Evolutionary conservation across 2,329 filamentous ascomycete genomes (phyloP).

Genomic region (Talaromyces sp.): DNA sequence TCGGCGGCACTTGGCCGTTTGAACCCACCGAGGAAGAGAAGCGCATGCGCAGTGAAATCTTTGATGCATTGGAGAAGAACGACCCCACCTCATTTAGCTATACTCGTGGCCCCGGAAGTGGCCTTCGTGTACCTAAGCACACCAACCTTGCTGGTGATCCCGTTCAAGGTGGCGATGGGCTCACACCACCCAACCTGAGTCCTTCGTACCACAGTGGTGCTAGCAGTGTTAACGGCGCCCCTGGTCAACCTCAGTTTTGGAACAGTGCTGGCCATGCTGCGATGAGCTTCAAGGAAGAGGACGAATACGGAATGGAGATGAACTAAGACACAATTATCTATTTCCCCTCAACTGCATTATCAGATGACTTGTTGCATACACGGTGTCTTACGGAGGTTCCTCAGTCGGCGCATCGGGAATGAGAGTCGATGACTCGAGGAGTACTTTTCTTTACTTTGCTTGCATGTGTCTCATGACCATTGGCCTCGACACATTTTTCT

Average conservation of each 20-base stretch:
- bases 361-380: slow-evolving; percentile 33
- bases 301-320: slow-evolving; percentile 85
- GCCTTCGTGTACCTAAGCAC: slow-evolving; percentile 87
- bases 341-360: slow-evolving; percentile 12
- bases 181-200: slow-evolving; percentile 67
- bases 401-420: slow-evolving; percentile 1
- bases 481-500: slow-evolving; percentile 8
- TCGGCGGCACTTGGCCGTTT: slow-evolving; percentile 77
- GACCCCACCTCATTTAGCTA: slow-evolving; percentile 77
- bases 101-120: slow-evolving; percentile 78
- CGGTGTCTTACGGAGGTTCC: slow-evolving; percentile 24
- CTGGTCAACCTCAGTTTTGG: slow-evolving; percentile 58
- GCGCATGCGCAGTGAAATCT: slow-evolving; percentile 91
- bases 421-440: slow-evolving; percentile 1
- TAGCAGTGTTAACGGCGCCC: slow-evolving; percentile 59
- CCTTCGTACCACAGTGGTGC: slow-evolving; percentile 72
- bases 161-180: slow-evolving; percentile 51
- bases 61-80: slow-evolving; percentile 83
- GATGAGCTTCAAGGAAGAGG: slow-evolving; percentile 88
- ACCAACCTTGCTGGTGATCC: slow-evolving; percentile 88
- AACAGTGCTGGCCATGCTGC: slow-evolving; percentile 55
- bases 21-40: slow-evolving; percentile 88
- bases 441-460: not conserved
- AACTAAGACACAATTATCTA: slow-evolving; percentile 27
- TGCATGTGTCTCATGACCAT: not conserved